Conservation (phyloP, 2,329 filamentous ascomycete genomes). For the Claviceps monticola region DNA sequence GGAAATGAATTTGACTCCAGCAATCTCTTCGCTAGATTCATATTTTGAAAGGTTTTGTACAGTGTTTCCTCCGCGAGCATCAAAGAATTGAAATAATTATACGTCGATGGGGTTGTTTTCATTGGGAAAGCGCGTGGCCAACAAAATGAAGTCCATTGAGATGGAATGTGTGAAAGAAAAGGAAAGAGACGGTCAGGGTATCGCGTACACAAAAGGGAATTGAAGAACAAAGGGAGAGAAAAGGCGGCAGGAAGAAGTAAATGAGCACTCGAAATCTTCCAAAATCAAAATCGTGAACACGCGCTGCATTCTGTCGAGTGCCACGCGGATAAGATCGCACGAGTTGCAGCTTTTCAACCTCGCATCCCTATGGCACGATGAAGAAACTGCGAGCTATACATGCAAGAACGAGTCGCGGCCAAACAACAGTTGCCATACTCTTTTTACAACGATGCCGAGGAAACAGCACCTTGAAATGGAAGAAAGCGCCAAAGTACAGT, state of each 20-base stretch:
- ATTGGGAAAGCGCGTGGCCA: not conserved
- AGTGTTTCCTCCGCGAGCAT: not conserved
- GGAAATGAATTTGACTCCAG: too few relatives aligned
- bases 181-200: not conserved
- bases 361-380: too few relatives aligned
- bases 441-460: not conserved
- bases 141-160: not conserved
- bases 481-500: not conserved
- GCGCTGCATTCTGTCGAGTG: not conserved
- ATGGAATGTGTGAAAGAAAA: not conserved
- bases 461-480: not conserved
- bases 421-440: not conserved
- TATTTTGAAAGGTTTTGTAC: not conserved
- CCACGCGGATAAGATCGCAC: not conserved
- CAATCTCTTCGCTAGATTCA: not conserved
- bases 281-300: not conserved
- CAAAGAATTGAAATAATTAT: slow-evolving; percentile 1
- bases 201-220: not conserved
- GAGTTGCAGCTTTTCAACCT: not conserved
- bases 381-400: too few relatives aligned
- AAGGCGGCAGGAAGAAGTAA: not conserved
- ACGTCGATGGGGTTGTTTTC: not conserved
- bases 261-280: too few relatives aligned
- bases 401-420: too few relatives aligned
- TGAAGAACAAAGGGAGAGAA: not conserved